These are phyloP conservation scores for Chrysopogon serrulatus DNA, from an alignment of 176 grass and related monocot species.

Conservation along the genomic window DNA sequence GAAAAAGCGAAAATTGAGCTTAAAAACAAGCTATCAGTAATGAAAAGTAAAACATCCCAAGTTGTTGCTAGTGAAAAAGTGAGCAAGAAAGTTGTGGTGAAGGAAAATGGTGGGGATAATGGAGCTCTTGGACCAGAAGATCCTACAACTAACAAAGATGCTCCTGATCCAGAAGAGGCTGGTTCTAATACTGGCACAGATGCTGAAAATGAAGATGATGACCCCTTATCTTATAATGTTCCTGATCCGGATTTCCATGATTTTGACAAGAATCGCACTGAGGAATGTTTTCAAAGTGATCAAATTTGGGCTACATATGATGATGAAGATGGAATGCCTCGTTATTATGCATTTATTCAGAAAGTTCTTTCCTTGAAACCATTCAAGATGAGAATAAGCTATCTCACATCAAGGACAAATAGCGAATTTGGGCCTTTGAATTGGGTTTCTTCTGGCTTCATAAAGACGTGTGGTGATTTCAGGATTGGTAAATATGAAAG, in stretches of 20 bases:
- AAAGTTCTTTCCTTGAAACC: constrained; percentile 53
- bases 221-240: constrained; percentile 41
- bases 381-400: constrained; percentile 53
- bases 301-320: constrained; percentile 76
- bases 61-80: constrained; percentile 9
- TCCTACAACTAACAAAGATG: constrained; percentile 17
- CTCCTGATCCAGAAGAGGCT: constrained; percentile 1
- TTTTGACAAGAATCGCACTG: constrained; percentile 52
- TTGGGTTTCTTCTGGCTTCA: constrained; percentile 60
- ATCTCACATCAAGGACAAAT: constrained; percentile 49
- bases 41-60: constrained; percentile 3
- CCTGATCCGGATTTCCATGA: constrained; percentile 78
- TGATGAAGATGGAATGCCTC: constrained; percentile 69
- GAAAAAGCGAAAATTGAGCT: not conserved
- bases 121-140: constrained; percentile 24
- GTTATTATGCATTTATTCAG: constrained; percentile 63
- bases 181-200: constrained; percentile 3
- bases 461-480: constrained; percentile 66
- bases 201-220: constrained; percentile 38
- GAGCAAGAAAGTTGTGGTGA: constrained; percentile 21
- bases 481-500: constrained; percentile 42
- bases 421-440: constrained; percentile 51
- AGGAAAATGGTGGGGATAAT: constrained; percentile 23
- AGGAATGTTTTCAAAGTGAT: constrained; percentile 44
- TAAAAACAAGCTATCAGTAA: constrained; percentile 14